phyloP scores from a whole-genome alignment of 352 stramenopile genomes.

The Globisporangium polare region DNA sequence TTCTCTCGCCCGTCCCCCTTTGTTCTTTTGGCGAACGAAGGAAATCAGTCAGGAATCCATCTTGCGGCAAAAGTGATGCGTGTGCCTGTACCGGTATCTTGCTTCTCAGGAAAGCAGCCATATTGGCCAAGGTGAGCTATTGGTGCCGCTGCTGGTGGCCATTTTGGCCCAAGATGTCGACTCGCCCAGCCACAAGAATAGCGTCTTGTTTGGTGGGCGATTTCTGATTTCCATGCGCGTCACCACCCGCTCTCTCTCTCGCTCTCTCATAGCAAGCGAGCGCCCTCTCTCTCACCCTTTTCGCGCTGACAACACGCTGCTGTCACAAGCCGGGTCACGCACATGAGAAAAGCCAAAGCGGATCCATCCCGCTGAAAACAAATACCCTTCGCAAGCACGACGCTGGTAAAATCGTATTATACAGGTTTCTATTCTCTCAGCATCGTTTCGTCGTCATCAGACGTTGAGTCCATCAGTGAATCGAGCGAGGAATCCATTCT shows the following conservation, averaged over 20 bases:
- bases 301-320: background rate
- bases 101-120: no score
- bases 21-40: background rate
- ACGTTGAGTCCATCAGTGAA: background rate
- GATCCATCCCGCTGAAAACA: background rate
- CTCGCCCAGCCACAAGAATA: background rate
- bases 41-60: background rate
- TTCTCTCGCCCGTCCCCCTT: slow-evolving; percentile 5
- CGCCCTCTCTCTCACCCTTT: background rate
- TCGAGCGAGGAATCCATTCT: background rate
- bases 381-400: background rate
- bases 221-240: slow-evolving; percentile 2
- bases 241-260: background rate
- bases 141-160: no score
- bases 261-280: no score
- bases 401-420: background rate
- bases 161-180: no score
- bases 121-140: no score
- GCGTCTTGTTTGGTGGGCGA: background rate
- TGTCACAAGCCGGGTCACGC: slow-evolving; percentile 2
- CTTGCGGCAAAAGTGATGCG: no score
- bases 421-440: background rate
- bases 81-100: no score
- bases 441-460: background rate
- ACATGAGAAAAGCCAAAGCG: slow-evolving; percentile 6